Percentiles rank a stretch among this genome's conserved stretches.
Conservation (phyloP, 2,329 filamentous ascomycete genomes). For the Beauveria brongniartii region DNA sequence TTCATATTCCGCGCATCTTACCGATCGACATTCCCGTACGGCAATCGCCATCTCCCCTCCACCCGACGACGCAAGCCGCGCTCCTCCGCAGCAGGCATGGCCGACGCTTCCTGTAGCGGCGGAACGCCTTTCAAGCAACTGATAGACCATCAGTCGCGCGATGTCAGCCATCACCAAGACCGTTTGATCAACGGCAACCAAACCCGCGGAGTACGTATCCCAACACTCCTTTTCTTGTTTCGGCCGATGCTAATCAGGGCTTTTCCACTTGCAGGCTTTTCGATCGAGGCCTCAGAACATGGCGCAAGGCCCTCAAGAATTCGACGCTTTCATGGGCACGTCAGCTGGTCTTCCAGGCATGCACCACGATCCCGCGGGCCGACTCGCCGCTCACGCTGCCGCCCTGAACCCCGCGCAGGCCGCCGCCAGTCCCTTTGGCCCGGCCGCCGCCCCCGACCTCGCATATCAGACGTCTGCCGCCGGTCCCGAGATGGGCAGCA, state of each 20-base stretch:
- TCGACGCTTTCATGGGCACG: slow-evolving; percentile 28
- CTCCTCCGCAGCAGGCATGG: slow-evolving; percentile 21
- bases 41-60: background rate
- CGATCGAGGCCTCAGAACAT: slow-evolving; percentile 23
- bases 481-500: slow-evolving; percentile 17
- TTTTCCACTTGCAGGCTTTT: slow-evolving; percentile 25
- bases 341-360: slow-evolving; percentile 21
- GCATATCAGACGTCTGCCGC: slow-evolving; percentile 17
- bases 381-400: slow-evolving; percentile 27
- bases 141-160: slow-evolving; percentile 33
- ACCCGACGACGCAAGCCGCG: background rate
- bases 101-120: slow-evolving; percentile 34
- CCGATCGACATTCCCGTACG: background rate
- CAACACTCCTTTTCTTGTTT: background rate
- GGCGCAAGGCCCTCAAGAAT: slow-evolving; percentile 22
- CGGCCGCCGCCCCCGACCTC: slow-evolving; percentile 17
- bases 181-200: slow-evolving; percentile 25
- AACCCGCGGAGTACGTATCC: slow-evolving; percentile 23
- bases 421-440: slow-evolving; percentile 4
- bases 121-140: slow-evolving; percentile 35
- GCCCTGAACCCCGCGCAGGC: slow-evolving; percentile 23
- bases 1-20: no score
- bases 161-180: slow-evolving; percentile 34
- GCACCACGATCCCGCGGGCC: slow-evolving; percentile 25
- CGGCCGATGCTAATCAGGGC: background rate